These are phyloP conservation scores for Wallacemonas sp. DNA, from an alignment of 208 protist species.

Conservation along the genomic window DNA sequence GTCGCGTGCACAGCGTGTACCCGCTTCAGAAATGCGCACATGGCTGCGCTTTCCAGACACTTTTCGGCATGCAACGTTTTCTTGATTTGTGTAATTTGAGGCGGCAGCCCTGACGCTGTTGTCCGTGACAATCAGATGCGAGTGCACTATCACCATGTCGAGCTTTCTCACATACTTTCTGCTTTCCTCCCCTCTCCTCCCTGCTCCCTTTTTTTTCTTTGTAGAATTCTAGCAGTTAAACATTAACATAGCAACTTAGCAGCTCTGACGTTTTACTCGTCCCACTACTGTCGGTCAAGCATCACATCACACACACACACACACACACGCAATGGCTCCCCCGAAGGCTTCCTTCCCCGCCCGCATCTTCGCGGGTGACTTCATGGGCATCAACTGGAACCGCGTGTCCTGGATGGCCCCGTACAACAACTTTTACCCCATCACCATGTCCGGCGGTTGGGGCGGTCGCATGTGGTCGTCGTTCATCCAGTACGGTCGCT, in stretches of 20 bases:
- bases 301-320: constrained; percentile 4
- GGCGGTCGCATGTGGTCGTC: constrained; percentile 84
- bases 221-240: background rate
- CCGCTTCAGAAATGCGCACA: too few relatives aligned
- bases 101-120: too few relatives aligned
- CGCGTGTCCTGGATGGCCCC: constrained; percentile 87
- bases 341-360: constrained; percentile 75
- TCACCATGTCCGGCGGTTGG: constrained; percentile 84
- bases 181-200: background rate
- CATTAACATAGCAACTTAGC: constrained; percentile 7
- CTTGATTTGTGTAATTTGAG: too few relatives aligned
- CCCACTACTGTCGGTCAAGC: too few relatives aligned
- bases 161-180: constrained; percentile 10
- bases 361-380: constrained; percentile 83
- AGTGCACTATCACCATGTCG: too few relatives aligned
- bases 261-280: too few relatives aligned
- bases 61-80: too few relatives aligned
- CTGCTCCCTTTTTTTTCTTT: background rate
- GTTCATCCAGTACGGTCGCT: constrained; percentile 87
- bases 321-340: constrained; percentile 58
- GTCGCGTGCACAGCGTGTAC: too few relatives aligned
- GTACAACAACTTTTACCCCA: constrained; percentile 91
- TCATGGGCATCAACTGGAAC: constrained; percentile 89
- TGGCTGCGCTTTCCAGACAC: too few relatives aligned
- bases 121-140: too few relatives aligned